Percentiles rank a stretch among this genome's conserved stretches.
Evolutionary conservation across 305 asterid genomes (phyloP).

Genomic region (Fraxinus xanthoxyloides): DNA sequence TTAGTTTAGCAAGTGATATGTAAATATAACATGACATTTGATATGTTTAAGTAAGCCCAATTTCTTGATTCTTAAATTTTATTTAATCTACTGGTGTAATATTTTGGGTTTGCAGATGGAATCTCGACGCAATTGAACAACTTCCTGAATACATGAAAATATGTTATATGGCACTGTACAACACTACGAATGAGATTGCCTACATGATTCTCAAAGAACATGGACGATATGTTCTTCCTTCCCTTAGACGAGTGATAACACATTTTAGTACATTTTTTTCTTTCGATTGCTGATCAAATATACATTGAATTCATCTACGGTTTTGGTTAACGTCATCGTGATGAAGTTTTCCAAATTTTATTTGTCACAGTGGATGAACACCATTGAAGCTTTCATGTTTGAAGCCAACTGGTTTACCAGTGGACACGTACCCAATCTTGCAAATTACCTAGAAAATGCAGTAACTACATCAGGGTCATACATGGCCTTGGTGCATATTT

Average conservation of each 20-base stretch:
- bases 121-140: conserved; percentile 33
- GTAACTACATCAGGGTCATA: conserved; percentile 34
- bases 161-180: conserved; percentile 42
- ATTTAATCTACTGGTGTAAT: not conserved
- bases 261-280: too few species aligned
- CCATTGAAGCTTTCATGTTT: conserved; percentile 34
- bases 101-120: conserved; percentile 31
- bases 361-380: conserved; percentile 35
- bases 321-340: not conserved
- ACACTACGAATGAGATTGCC: conserved; percentile 36
- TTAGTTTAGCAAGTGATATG: too few species aligned
- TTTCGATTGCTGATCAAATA: not conserved
- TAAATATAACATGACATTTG: not conserved
- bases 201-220: conserved; percentile 36
- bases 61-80: not conserved
- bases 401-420: conserved; percentile 39
- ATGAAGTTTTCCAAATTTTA: not conserved
- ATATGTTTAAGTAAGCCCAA: too few species aligned
- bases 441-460: conserved; percentile 38
- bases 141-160: conserved; percentile 44
- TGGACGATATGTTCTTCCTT: conserved; percentile 35
- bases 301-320: not conserved
- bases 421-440: conserved; percentile 29
- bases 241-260: conserved; percentile 24
- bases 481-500: conserved; percentile 36